A percentile compares a stretch with the other conserved stretches of the same genome.
Evolutionary conservation across 176 grass and related monocot species (phyloP).

Genomic region (Typha latifolia): DNA sequence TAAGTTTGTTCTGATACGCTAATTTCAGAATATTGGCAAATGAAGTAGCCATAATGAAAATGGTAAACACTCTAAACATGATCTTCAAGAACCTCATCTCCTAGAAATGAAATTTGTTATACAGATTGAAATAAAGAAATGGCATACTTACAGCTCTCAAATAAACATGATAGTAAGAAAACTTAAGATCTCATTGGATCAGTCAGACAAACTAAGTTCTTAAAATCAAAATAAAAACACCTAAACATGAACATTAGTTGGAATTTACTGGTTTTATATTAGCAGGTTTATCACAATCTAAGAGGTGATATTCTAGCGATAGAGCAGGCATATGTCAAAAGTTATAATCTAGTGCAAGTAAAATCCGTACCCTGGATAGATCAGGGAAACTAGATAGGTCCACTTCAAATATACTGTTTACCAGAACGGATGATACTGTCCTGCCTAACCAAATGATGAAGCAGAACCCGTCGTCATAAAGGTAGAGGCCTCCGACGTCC

Average conservation of each 20-base stretch:
- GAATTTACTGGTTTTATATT: not conserved
- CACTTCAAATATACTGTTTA: constrained; percentile 62
- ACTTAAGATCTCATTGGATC: not conserved
- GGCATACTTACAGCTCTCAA: no score
- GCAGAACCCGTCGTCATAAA: constrained; percentile 79
- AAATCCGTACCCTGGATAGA: constrained; percentile 60
- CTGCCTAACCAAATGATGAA: constrained; percentile 91
- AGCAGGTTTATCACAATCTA: no score
- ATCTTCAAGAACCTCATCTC: no score
- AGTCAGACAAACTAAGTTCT: not conserved
- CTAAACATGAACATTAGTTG: not conserved
- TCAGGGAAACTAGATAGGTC: constrained; percentile 59
- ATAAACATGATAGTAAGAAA: no score
- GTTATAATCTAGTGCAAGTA: not conserved
- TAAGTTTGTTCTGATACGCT: no score
- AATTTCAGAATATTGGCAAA: no score
- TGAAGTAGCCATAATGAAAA: no score
- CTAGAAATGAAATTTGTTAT: no score
- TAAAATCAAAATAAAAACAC: not conserved
- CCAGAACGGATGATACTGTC: constrained; percentile 55
- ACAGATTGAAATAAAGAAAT: no score
- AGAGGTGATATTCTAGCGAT: not conserved
- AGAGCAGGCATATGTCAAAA: not conserved
- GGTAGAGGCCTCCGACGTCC: constrained; percentile 71
- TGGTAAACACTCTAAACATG: no score